phyloP scores from a whole-genome alignment of 192 early-diverging fungal genomes.

The Chytriomyces sp. region DNA sequence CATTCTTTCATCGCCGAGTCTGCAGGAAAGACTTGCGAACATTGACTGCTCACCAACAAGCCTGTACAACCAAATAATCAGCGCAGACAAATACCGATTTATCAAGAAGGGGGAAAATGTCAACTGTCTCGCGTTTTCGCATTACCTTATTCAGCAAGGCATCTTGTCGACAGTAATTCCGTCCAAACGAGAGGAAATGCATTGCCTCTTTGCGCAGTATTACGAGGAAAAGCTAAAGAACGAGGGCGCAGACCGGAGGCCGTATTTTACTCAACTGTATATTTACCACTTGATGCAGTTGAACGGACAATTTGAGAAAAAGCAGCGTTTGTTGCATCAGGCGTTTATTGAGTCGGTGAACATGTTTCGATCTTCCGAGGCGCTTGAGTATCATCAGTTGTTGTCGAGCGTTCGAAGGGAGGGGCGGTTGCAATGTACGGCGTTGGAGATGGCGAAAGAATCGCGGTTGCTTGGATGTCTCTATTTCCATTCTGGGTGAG shows the following conservation, averaged over 20 bases:
- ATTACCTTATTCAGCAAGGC: conserved; percentile 40
- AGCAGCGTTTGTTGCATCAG: conserved; percentile 3
- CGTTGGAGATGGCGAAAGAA: conserved; percentile 22
- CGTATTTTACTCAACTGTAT: conserved; percentile 10
- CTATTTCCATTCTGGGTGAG: conserved; percentile 20
- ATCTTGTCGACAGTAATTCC: conserved; percentile 35
- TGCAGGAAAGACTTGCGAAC: neutral
- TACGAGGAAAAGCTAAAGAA: conserved; percentile 25
- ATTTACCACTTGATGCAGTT: conserved; percentile 32
- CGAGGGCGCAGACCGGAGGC: neutral
- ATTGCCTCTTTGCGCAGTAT: conserved; percentile 23
- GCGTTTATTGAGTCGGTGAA: conserved; percentile 28
- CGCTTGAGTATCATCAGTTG: conserved; percentile 32
- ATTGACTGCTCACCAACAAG: conserved; percentile 1
- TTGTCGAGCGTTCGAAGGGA: conserved; percentile 7
- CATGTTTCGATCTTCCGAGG: conserved; percentile 13
- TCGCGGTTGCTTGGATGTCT: conserved; percentile 20
- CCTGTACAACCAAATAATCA: neutral
- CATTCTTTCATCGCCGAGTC: neutral
- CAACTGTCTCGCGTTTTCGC: conserved; percentile 16
- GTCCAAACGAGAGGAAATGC: conserved; percentile 27
- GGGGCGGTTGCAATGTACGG: neutral
- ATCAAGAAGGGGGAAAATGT: conserved; percentile 13
- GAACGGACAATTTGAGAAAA: conserved; percentile 13
- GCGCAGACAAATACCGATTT: conserved; percentile 23